A percentile compares a stretch with the other conserved stretches of the same genome.
Conservation (phyloP, 768 basidiomycete species). For the Pulveroboletus ravenelii region DNA sequence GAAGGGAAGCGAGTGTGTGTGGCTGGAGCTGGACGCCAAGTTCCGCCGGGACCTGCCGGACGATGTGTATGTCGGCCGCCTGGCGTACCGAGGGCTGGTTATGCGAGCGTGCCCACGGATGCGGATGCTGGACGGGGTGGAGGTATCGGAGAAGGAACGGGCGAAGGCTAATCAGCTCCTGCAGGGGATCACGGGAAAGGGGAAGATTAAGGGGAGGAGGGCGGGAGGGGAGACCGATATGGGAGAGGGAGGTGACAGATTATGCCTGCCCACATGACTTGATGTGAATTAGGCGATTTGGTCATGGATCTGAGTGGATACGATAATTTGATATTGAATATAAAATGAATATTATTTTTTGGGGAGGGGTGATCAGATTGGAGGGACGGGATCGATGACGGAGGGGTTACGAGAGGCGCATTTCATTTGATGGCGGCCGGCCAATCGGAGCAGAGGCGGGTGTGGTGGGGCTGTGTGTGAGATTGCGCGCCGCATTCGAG, state of each 20-base stretch:
- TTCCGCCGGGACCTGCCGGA: conserved; percentile 91
- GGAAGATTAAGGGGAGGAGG: conserved; percentile 31
- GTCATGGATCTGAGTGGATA: conserved; percentile 14
- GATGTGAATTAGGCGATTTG: conserved; percentile 14
- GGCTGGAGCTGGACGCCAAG: conserved; percentile 77
- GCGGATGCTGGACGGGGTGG: conserved; percentile 80
- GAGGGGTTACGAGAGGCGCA: conserved; percentile 19
- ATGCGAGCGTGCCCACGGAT: conserved; percentile 71
- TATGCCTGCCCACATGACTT: conserved; percentile 29
- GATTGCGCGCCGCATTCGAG: conserved; percentile 16
- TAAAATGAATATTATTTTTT: conserved; percentile 8
- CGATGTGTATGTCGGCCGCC: conserved; percentile 77
- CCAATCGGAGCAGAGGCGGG: conserved; percentile 9
- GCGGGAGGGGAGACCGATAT: no score
- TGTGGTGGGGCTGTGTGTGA: conserved; percentile 15
- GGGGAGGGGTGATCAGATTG: background rate
- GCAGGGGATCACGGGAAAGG: conserved; percentile 46
- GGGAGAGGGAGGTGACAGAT: conserved; percentile 26
- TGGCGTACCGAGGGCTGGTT: conserved; percentile 85
- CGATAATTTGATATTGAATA: conserved; percentile 4
- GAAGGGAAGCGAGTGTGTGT: conserved; percentile 36
- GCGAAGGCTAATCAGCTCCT: conserved; percentile 73
- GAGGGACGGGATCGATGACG: conserved; percentile 11
- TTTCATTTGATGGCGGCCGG: conserved; percentile 14
- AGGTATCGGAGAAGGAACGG: conserved; percentile 78